These are phyloP conservation scores for Vitis riparia DNA, from an alignment of 164 flowering plant species.

Conservation along the genomic window DNA sequence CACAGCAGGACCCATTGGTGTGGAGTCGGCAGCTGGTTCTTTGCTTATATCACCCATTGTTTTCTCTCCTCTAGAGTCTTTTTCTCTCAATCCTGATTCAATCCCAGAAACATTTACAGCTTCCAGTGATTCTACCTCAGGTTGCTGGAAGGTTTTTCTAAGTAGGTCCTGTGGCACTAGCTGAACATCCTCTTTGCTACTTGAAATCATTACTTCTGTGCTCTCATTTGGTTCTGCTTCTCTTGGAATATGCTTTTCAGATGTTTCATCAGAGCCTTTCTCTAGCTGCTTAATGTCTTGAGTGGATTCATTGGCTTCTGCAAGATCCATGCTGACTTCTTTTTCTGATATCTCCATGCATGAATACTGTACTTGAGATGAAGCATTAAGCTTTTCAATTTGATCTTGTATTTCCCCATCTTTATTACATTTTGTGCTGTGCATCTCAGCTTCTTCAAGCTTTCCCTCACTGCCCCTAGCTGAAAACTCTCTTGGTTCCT, in stretches of 20 bases:
- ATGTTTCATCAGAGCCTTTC: constrained; percentile 9
- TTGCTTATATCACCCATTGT: background rate
- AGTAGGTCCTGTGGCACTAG: background rate
- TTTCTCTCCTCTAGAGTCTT: constrained; percentile 20
- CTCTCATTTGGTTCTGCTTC: constrained; percentile 13
- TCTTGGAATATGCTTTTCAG: constrained; percentile 17
- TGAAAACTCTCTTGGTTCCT: constrained; percentile 18
- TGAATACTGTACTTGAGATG: constrained; percentile 14
- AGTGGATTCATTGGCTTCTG: constrained; percentile 13
- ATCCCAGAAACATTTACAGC: constrained; percentile 16
- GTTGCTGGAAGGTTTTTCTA: constrained; percentile 4
- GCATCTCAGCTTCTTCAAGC: constrained; percentile 15
- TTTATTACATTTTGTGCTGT: constrained; percentile 7
- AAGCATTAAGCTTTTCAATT: constrained; percentile 1
- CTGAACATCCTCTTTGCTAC: constrained; percentile 15
- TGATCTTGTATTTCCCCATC: constrained; percentile 6
- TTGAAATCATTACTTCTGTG: constrained; percentile 7
- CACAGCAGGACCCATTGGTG: constrained; percentile 10
- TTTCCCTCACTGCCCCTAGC: constrained; percentile 6
- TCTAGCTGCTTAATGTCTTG: constrained; percentile 15
- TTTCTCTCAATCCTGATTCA: constrained; percentile 18
- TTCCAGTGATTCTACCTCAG: constrained; percentile 9
- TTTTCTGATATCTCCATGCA: constrained; percentile 6
- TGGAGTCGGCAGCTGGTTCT: constrained; percentile 4
- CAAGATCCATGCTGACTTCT: constrained; percentile 10